A percentile compares a stretch with the other conserved stretches of the same genome.
Evolutionary conservation across 2,329 filamentous ascomycete species (phyloP).

Genomic region (Epichloe gansuensis): DNA sequence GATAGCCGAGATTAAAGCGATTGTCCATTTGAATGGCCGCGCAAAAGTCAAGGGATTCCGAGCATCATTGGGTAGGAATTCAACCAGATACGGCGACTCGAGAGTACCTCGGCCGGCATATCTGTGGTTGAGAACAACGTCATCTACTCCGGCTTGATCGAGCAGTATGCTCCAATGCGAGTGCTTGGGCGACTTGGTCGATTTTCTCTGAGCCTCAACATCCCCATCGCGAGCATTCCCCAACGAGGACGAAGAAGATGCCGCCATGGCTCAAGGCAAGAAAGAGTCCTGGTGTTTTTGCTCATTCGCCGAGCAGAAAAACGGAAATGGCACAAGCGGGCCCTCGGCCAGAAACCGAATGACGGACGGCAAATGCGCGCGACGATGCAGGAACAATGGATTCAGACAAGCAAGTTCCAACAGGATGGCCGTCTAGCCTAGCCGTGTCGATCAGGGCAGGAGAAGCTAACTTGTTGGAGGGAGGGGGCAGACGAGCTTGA

Average conservation of each 20-base stretch:
- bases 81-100: constrained; percentile 56
- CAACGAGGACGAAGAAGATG: not conserved
- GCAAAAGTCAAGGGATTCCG: constrained; percentile 54
- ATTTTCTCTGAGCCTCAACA: constrained; percentile 28
- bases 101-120: constrained; percentile 52
- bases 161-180: constrained; percentile 41
- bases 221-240: constrained; percentile 22
- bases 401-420: not conserved
- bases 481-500: too few species aligned
- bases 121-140: constrained; percentile 40
- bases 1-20: constrained; percentile 50
- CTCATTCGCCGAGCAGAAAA: not conserved
- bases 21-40: constrained; percentile 48
- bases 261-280: constrained; percentile 5
- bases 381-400: not conserved
- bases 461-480: not conserved
- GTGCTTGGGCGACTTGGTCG: constrained; percentile 16
- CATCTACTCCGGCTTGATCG: constrained; percentile 45
- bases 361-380: not conserved
- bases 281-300: too few species aligned
- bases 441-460: not conserved
- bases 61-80: constrained; percentile 54
- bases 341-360: not conserved
- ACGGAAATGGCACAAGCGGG: not conserved
- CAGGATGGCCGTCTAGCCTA: too few species aligned